phyloP scores from a whole-genome alignment of 306 rosid genomes.

The Cucumis melo region DNA sequence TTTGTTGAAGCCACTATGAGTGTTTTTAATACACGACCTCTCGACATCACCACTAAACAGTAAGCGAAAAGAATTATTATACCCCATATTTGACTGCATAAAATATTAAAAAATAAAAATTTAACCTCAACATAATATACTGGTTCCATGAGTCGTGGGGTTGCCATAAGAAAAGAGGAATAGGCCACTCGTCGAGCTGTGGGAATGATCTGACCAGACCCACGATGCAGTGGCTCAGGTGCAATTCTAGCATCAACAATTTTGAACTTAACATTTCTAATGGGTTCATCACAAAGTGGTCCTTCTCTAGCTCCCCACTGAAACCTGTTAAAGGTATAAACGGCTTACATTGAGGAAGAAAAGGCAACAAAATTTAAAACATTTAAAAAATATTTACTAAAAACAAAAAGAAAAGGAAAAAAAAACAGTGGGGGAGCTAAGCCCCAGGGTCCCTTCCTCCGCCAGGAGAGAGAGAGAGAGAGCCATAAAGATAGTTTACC shows the following conservation, averaged over 20 bases:
- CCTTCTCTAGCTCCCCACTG: slow-evolving; percentile 99
- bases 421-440: not conserved
- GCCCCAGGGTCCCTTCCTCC: not conserved
- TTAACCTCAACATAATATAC: slow-evolving; percentile 85
- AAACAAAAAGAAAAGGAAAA: too few relatives aligned
- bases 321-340: slow-evolving; percentile 39
- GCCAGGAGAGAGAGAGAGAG: not conserved
- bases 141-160: slow-evolving; percentile 98
- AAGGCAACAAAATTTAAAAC: not conserved
- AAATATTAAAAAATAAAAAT: not conserved
- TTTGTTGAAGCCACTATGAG: not conserved
- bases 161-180: slow-evolving; percentile 93
- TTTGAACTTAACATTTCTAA: slow-evolving; percentile 92
- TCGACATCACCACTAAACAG: not conserved
- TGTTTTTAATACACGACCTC: not conserved
- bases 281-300: slow-evolving; percentile 96
- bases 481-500: slow-evolving; percentile 33
- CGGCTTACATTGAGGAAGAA: not conserved
- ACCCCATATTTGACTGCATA: not conserved
- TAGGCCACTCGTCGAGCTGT: slow-evolving; percentile 89
- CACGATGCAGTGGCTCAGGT: slow-evolving; percentile 78
- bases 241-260: slow-evolving; percentile 98
- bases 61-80: not conserved
- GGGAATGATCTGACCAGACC: slow-evolving; percentile 91
- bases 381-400: too few relatives aligned